Percentiles rank a stretch among this genome's conserved stretches.
These are phyloP conservation scores for Pleomassaria siparia DNA, from an alignment of 2,329 filamentous ascomycete species.

Conservation along the genomic window DNA sequence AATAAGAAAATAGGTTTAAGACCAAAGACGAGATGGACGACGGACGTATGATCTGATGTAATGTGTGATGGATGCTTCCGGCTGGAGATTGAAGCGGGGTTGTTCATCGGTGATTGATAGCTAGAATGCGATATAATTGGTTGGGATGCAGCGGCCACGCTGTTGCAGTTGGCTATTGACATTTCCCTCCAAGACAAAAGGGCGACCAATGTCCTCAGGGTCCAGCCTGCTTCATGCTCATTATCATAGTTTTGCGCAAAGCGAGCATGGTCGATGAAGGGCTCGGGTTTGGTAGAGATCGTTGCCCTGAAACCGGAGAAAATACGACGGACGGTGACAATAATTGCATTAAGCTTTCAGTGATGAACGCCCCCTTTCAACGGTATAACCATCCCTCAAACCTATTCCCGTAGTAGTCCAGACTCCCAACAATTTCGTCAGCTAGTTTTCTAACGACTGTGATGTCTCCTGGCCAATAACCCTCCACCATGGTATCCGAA, in stretches of 20 bases:
- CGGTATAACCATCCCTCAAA: slow-evolving; percentile 57
- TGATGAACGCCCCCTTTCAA: slow-evolving; percentile 29
- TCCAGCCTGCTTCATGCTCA: no score
- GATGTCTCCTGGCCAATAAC: slow-evolving; percentile 62
- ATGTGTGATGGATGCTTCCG: not conserved
- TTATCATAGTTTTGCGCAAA: no score
- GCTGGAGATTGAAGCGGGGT: not conserved
- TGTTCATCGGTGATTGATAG: not conserved
- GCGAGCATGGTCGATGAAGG: no score
- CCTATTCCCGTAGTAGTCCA: slow-evolving; percentile 56
- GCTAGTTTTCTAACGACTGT: slow-evolving; percentile 55
- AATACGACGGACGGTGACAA: no score
- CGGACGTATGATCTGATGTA: not conserved
- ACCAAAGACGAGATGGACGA: no score
- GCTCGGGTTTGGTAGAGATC: no score
- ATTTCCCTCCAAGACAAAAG: no score
- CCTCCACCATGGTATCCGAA: slow-evolving; percentile 50
- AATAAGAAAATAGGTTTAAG: no score
- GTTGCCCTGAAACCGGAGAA: no score
- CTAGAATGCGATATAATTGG: not conserved
- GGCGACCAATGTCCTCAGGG: no score
- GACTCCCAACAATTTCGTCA: slow-evolving; percentile 44
- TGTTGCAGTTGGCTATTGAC: no score
- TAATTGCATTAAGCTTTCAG: not conserved
- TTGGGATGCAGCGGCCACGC: not conserved